Percentiles rank a stretch among this genome's conserved stretches.
phyloP scores from a whole-genome alignment of 768 basidiomycete species.

The Agaricus sinodeliciosus region DNA sequence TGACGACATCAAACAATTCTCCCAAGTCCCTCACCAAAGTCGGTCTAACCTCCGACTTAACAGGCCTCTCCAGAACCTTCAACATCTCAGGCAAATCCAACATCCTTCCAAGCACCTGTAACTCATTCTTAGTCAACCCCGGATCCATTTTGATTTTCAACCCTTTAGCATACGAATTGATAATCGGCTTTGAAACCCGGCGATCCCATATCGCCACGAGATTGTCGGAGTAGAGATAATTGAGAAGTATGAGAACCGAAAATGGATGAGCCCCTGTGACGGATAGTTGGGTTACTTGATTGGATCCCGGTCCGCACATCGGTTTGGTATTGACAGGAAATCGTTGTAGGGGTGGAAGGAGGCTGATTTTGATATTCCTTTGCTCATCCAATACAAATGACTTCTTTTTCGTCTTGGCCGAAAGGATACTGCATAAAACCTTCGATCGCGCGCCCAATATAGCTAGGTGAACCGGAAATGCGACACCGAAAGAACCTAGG shows the following conservation, averaged over 20 bases:
- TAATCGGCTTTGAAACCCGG: constrained; percentile 42
- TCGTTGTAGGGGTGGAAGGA: not conserved
- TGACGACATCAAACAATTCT: constrained; percentile 33
- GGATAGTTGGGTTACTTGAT: constrained; percentile 25
- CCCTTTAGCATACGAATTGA: constrained; percentile 36
- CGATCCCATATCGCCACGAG: constrained; percentile 81
- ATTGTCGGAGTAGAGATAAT: constrained; percentile 87
- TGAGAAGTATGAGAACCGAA: constrained; percentile 65
- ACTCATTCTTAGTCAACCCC: constrained; percentile 51
- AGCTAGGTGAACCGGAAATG: constrained; percentile 57
- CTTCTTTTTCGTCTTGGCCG: not conserved
- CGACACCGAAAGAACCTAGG: constrained; percentile 26
- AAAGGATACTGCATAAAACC: constrained; percentile 37
- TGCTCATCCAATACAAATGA: constrained; percentile 9
- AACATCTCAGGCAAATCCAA: constrained; percentile 53
- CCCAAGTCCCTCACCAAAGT: constrained; percentile 46
- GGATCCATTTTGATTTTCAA: constrained; percentile 35
- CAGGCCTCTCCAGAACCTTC: constrained; percentile 49
- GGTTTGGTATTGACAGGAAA: constrained; percentile 15
- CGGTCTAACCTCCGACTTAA: constrained; percentile 45
- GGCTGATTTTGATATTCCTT: constrained; percentile 12
- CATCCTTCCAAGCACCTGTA: constrained; percentile 49
- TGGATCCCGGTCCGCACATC: constrained; percentile 18
- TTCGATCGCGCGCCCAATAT: constrained; percentile 59
- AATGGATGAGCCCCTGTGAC: constrained; percentile 58